phyloP scores from a whole-genome alignment of 2,329 filamentous ascomycete species.

The Hortaea sp. region DNA sequence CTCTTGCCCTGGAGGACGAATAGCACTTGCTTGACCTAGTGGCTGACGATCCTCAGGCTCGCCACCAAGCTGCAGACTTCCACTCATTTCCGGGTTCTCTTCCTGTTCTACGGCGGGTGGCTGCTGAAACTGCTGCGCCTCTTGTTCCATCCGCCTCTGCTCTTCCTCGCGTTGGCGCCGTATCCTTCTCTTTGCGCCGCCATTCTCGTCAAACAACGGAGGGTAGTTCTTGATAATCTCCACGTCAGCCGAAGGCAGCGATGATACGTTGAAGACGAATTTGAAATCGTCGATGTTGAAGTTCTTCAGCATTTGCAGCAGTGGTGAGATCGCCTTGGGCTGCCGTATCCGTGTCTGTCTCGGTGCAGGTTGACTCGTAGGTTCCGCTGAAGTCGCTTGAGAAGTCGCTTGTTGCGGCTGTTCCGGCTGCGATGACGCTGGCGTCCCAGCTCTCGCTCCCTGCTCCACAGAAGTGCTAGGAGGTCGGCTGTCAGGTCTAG shows the following conservation, averaged over 20 bases:
- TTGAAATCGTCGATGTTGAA: conserved; percentile 38
- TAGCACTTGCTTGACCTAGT: conserved; percentile 50
- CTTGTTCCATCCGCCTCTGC: conserved; percentile 42
- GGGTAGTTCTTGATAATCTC: conserved; percentile 52
- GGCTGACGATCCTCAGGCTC: conserved; percentile 69
- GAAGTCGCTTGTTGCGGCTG: conserved; percentile 7
- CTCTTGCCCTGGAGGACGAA: conserved; percentile 53
- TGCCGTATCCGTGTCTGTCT: conserved; percentile 6
- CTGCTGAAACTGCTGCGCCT: conserved; percentile 43
- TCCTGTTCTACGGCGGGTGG: conserved; percentile 26
- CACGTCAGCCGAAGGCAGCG: conserved; percentile 37
- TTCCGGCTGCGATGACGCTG: conserved; percentile 4
- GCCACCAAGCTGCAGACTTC: conserved; percentile 80
- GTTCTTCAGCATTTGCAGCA: conserved; percentile 30
- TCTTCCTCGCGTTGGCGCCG: conserved; percentile 57
- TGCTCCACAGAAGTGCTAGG: conserved; percentile 75
- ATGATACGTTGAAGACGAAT: conserved; percentile 43
- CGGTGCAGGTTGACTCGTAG: conserved; percentile 3
- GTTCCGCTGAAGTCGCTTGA: neutral
- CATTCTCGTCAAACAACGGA: conserved; percentile 71
- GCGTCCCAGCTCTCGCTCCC: conserved; percentile 40
- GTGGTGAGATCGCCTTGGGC: conserved; percentile 13
- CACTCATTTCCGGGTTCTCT: conserved; percentile 63
- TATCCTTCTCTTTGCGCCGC: conserved; percentile 69
- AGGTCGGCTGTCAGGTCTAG: conserved; percentile 64